Evolutionary conservation across 768 basidiomycete genomes (phyloP), one percentile per base, ranked within the genome.

Genomic region (Amanita brunnescens): DNA sequence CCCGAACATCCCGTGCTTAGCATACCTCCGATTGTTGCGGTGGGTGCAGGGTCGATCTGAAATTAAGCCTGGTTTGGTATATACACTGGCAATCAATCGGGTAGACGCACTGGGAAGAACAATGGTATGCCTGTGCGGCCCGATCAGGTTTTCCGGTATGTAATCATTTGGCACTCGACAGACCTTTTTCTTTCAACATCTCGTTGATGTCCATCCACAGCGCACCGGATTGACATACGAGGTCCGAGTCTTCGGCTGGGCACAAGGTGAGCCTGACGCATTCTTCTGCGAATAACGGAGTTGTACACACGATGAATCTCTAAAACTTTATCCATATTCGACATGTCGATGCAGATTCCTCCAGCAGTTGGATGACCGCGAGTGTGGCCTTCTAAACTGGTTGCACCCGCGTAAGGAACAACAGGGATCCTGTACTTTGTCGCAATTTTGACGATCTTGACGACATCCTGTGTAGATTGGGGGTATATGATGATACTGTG

Each of bases 11-110:
- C 88, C 0, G 89, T 93, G 50, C 85, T 85, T 24, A 87, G 70
- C 86, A 91, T 91, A 0, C 89, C 89, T 7, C 90, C 89, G 32
- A 91, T 80, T 0, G 87, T 91, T 0, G 90, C 90, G 21, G 81
- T 78, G 0, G 86, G 88, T 8, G 75, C 87, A 0, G 86, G 86
- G 55, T 88, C 86, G 32, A 88, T 74, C 86, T 88, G 55, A n/a
- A n/a, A n/a, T n/a, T n/a, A n/a, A n/a, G n/a, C n/a, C n/a, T n/a
- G 26, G 33, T 37, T 37, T 43, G 9, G 42, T 12, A 13, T 38
- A 14, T 8, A 21, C 18, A 13, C 10, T 7, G 21, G 4, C n/a
- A n/a, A n/a, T n/a, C n/a, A n/a, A n/a, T n/a, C n/a, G 37, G 33
- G 16, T 24, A 40, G 9, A 60, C 75, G 39, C 59, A 90, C 84